Percentiles rank a stretch among this genome's conserved stretches.
These are phyloP conservation scores for Vitis rupestris DNA, from an alignment of 164 flowering plant genomes.

Conservation along the genomic window DNA sequence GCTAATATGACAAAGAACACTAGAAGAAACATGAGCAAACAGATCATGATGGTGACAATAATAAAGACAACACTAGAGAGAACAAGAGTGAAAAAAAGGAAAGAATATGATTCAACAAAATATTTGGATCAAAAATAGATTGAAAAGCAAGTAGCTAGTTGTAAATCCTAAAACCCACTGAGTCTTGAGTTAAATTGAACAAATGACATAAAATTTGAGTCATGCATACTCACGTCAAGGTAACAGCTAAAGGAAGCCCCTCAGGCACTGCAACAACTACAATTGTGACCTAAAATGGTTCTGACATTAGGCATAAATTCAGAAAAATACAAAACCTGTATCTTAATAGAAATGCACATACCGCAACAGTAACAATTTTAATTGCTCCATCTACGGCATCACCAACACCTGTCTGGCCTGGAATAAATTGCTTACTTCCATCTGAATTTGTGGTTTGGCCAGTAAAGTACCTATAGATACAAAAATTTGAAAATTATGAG, in stretches of 20 bases:
- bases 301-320: background rate
- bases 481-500: background rate
- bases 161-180: background rate
- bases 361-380: conserved; percentile 84
- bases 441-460: conserved; percentile 56
- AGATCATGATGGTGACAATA: too few relatives aligned
- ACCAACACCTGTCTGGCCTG: conserved; percentile 55
- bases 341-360: conserved; percentile 25
- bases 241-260: conserved; percentile 97
- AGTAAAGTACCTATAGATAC: conserved; percentile 64
- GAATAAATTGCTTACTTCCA: conserved; percentile 42
- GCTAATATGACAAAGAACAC: too few relatives aligned
- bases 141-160: too few relatives aligned
- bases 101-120: too few relatives aligned
- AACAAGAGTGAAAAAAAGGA: too few relatives aligned
- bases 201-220: background rate
- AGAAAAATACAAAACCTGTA: background rate
- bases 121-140: too few relatives aligned
- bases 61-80: too few relatives aligned
- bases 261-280: conserved; percentile 99
- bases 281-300: conserved; percentile 72
- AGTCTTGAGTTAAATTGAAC: background rate
- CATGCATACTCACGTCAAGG: conserved; percentile 75
- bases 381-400: conserved; percentile 69
- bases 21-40: too few relatives aligned